Percentiles rank a stretch among this genome's conserved stretches.
These are phyloP conservation scores for Boletus tylopilopsis DNA, from an alignment of 768 basidiomycete genomes.

Conservation along the genomic window DNA sequence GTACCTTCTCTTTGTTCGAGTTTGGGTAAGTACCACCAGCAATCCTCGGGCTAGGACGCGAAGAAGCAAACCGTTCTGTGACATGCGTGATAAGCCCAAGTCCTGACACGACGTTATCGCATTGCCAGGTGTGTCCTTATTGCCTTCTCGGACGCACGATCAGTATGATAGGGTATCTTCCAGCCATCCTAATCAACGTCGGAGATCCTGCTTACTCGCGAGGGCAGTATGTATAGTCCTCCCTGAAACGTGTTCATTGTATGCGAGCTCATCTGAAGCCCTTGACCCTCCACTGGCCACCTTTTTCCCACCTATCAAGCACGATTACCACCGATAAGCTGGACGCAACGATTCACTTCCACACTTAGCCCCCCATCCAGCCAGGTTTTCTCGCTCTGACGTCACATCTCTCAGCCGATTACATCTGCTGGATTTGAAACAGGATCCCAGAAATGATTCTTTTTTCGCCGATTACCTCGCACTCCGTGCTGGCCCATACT, in stretches of 20 bases:
- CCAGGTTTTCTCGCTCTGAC: neutral
- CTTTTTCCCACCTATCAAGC: neutral
- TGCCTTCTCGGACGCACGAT: too few species aligned
- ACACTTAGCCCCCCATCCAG: constrained; percentile 1
- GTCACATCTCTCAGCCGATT: constrained; percentile 9
- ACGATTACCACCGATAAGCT: constrained; percentile 2
- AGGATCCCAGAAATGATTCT: neutral
- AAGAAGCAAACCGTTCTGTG: too few species aligned
- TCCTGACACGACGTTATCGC: constrained; percentile 3
- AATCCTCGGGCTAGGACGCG: too few species aligned
- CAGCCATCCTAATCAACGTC: neutral
- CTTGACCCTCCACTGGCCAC: constrained; percentile 17
- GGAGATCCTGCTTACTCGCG: too few species aligned
- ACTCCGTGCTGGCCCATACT: neutral
- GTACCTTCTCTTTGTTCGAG: too few species aligned
- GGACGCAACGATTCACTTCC: constrained; percentile 19
- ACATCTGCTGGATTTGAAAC: constrained; percentile 10
- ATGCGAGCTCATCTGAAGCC: constrained; percentile 6
- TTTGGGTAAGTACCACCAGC: too few species aligned
- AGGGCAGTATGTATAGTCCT: constrained; percentile 12
- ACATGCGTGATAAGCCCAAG: too few species aligned
- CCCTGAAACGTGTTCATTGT: constrained; percentile 19
- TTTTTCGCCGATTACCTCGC: constrained; percentile 6
- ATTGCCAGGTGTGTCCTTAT: neutral
- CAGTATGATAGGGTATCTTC: neutral